A percentile compares a stretch with the other conserved stretches of the same genome.
Evolutionary conservation across 108 stramenopile genomes (phyloP).

Genomic region (Mayamaea pseudoterrestris): DNA sequence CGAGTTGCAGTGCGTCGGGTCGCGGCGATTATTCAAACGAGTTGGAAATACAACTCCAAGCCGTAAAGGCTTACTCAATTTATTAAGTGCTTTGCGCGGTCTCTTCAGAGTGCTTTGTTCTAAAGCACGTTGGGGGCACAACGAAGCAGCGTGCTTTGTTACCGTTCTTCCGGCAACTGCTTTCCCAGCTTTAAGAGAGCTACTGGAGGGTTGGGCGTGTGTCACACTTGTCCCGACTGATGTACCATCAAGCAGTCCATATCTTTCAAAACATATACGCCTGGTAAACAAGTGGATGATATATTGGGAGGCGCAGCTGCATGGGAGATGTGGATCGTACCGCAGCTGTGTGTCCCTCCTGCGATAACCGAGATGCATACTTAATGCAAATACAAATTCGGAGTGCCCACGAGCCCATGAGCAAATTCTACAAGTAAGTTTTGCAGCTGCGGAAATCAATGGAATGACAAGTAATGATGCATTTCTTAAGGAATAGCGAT

Average conservation of each 20-base stretch:
- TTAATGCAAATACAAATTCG: constrained; percentile 99
- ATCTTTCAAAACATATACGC: constrained; percentile 18
- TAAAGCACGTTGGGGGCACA: no score
- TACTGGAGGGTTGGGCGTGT: no score
- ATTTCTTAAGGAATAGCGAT: neutral
- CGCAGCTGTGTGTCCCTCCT: constrained; percentile 77
- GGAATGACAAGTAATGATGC: constrained; percentile 77
- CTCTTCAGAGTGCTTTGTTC: no score
- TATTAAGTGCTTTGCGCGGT: no score
- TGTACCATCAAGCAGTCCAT: constrained; percentile 49
- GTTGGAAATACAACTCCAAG: no score
- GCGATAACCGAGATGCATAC: constrained; percentile 85
- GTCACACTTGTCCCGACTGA: constrained; percentile 74
- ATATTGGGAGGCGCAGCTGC: constrained; percentile 94
- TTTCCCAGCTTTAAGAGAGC: no score
- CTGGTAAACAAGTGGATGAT: constrained; percentile 80
- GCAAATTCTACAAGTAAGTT: constrained; percentile 94
- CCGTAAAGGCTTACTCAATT: no score
- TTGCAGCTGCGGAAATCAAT: constrained; percentile 73
- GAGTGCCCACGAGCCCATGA: constrained; percentile 94
- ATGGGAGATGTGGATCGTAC: constrained; percentile 97
- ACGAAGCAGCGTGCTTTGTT: no score
- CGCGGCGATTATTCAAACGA: no score
- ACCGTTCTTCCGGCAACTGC: no score
- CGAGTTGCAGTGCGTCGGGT: no score